Percentiles rank a stretch among this genome's conserved stretches.
These are phyloP conservation scores for Populus hybrid DNA, from an alignment of 441 rosid species.

Conservation along the genomic window DNA sequence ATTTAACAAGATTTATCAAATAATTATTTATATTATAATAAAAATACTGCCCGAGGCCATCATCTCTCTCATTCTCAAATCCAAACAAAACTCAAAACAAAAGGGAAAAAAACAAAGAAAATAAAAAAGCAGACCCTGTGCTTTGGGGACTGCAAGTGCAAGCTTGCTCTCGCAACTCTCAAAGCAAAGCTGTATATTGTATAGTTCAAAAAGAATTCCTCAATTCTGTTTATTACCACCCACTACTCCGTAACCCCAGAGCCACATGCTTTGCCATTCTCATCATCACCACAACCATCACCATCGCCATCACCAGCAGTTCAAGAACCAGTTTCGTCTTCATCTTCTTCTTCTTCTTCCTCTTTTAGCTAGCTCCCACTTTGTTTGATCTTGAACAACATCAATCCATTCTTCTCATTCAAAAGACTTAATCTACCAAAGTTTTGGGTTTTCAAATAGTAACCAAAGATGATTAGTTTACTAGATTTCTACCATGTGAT, in stretches of 20 bases:
- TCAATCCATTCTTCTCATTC: neutral
- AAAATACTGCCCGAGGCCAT: neutral
- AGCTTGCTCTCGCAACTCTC: slow-evolving; percentile 51
- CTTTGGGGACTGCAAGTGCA: slow-evolving; percentile 61
- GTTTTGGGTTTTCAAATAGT: neutral
- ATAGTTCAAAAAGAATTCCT: slow-evolving; percentile 23
- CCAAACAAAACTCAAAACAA: slow-evolving; percentile 33
- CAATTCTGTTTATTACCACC: slow-evolving; percentile 34
- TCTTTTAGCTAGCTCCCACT: neutral
- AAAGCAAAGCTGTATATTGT: slow-evolving; percentile 27
- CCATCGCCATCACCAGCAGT: neutral
- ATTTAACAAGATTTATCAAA: slow-evolving; percentile 8
- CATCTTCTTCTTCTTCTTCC: neutral
- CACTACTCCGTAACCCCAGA: slow-evolving; percentile 30
- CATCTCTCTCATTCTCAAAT: neutral
- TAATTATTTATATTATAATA: neutral
- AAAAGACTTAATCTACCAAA: neutral
- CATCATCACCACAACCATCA: slow-evolving; percentile 19
- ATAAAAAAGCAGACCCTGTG: slow-evolving; percentile 19
- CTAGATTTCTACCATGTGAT: slow-evolving; percentile 69
- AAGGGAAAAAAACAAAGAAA: neutral
- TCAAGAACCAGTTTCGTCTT: neutral
- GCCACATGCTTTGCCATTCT: slow-evolving; percentile 42
- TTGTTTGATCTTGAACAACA: neutral
- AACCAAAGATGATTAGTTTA: slow-evolving; percentile 43